Evolutionary conservation across 129 eudicot species (phyloP), one percentile per base, ranked within the genome.

Genomic region (Pulicaria dysenterica): DNA sequence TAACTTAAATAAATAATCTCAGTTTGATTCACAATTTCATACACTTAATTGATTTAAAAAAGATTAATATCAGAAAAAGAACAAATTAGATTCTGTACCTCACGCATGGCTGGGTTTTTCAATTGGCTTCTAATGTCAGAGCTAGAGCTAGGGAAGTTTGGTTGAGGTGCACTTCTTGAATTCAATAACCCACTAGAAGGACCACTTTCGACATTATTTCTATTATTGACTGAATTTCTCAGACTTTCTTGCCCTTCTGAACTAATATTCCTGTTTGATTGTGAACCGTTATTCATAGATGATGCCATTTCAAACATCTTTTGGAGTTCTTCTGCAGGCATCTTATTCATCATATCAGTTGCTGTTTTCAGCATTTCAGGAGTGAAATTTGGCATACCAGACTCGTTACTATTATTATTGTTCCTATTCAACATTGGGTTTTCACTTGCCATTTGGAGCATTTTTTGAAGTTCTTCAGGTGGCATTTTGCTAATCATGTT

Each of bases 101-200:
- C 94, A 46, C 86, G 86, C 97, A 90, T 90, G 57, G 91, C 96
- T 57, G 99, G 99, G 82, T 95, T 89, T 74, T 88, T 86, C 89
- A 95, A 80, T 75, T 88, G 99, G 69, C 80, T 83, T 76, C 89
- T 90, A 37, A 95, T 67, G 77, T 88, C 95, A 79, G 81, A 68
- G 85, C 69, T 82, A 74, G 95, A 72, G 70, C 79, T 82, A 36
- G 86, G 80, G 50, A 85, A 82, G 87, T 81, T 85, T 38, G 85
- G 58, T 65, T 77, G 92, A 48, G 90, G 65, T 53, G 73, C 78
- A 78, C 62, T 59, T 51, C 87, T 84, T 50, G 83, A 73, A 78
- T 75, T 81, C 50, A 71, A 69, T 77, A 61, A 14, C 62, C 75
- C 79, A 39, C 65, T 77, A 24, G 87, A 78, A 68, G 85, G 77